Percentiles rank a stretch among this genome's conserved stretches.
Evolutionary conservation across 352 stramenopile species (phyloP).

Genomic region (Globisporangium cystogenes): DNA sequence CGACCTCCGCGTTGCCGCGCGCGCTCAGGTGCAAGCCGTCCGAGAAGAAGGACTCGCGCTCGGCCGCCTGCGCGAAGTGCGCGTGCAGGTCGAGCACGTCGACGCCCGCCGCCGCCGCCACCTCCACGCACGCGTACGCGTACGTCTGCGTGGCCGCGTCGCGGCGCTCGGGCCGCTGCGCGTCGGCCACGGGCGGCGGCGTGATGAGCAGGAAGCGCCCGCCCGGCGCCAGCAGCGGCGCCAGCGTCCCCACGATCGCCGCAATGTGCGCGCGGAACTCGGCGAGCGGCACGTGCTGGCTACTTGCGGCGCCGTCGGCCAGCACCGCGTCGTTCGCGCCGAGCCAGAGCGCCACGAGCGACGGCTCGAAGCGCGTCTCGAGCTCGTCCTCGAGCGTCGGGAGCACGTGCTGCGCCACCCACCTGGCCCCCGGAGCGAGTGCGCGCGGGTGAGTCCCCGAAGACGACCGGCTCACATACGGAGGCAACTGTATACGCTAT

Average conservation of each 20-base stretch:
- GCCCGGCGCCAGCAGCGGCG: constrained; percentile 10
- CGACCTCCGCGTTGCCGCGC: constrained; percentile 37
- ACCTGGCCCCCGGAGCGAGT: too few relatives aligned
- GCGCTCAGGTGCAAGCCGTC: constrained; percentile 56
- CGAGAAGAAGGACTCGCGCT: constrained; percentile 27
- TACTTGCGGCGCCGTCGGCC: constrained; percentile 6
- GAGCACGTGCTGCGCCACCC: constrained; percentile 36
- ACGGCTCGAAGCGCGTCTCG: constrained; percentile 18
- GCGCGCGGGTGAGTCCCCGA: too few relatives aligned
- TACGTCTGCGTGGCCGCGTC: constrained; percentile 35
- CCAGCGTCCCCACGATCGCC: constrained; percentile 20
- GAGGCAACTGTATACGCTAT: background rate
- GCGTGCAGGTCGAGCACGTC: constrained; percentile 36
- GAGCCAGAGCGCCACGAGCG: constrained; percentile 54
- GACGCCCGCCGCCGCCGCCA: constrained; percentile 19
- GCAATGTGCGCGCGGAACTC: constrained; percentile 39
- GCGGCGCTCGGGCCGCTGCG: constrained; percentile 29
- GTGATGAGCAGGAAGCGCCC: constrained; percentile 48
- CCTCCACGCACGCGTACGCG: constrained; percentile 34
- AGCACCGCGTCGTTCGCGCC: too few relatives aligned
- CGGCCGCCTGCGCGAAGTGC: constrained; percentile 24
- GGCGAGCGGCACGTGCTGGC: constrained; percentile 43
- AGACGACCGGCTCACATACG: too few relatives aligned
- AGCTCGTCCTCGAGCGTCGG: constrained; percentile 38
- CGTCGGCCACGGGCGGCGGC: constrained; percentile 45